Base-by-base conservation (phyloP, 75 land plant genomes). In the Chamaecyparis obtusa region DNA sequence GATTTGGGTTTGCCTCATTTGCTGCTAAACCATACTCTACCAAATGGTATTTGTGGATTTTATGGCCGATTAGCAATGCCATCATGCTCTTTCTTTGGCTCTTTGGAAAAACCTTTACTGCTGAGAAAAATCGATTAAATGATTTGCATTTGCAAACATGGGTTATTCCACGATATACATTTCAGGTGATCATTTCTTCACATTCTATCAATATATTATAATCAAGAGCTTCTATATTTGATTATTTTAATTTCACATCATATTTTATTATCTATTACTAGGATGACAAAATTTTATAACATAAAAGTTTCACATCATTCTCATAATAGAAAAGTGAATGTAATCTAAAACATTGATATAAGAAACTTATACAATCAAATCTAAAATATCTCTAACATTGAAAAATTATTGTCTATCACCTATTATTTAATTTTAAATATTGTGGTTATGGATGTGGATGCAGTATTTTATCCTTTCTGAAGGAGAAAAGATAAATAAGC, bases 71-170 rank as follows among this genome's bases (percentile, higher is more conserved):
- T 2, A 91, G 95, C 0, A 75, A 80, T 9, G 89, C 83, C 36
- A 83, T 89, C 17, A 88, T 89, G 90, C n/a, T 90, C 33, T 9
- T 95, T 2, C 89, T 91, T 19, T 88, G 91, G 90, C 35, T 89
- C 0, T 90, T 86, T 85, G 92, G 93, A 7, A 49, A 64, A 7
- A 86, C 96, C 0, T 95, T 96, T 77, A 90, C 88, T 6, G 87
- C 88, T 0, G 98, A 96, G 83, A 92, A 93, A 36, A 90, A 94
- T 32, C 54, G 2, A 7, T 56, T 95, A n/a, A 87, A 90, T 19
- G 88, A 90, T 9, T 86, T 96, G 49, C 89, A 83, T 14, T 87
- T 93, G 83, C 96, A 95, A 83, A 92, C 97, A 17, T 96, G 98
- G 98, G 91, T 88, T 1, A 89, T 95, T 9, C 97, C 98, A 1